These are phyloP conservation scores for Schizochytrium sp. DNA, from an alignment of 108 stramenopile species.

Conservation along the genomic window DNA sequence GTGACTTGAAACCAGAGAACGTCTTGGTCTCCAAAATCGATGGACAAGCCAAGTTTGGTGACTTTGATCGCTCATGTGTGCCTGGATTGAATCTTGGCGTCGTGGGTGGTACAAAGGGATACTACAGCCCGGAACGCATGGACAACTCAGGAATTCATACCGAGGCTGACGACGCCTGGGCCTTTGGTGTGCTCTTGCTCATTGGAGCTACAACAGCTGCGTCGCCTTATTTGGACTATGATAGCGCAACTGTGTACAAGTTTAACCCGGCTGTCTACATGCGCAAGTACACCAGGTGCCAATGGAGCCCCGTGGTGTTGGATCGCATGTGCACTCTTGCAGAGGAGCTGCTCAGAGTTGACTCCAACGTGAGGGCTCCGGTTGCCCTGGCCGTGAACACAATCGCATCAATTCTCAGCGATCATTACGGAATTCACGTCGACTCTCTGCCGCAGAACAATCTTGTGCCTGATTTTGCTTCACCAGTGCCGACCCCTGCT, in stretches of 20 bases:
- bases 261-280: slow-evolving; percentile 31
- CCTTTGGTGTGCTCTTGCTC: slow-evolving; percentile 53
- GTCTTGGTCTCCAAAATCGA: slow-evolving; percentile 4
- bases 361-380: background rate
- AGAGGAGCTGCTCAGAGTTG: slow-evolving; percentile 37
- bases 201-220: slow-evolving; percentile 56
- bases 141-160: slow-evolving; percentile 48
- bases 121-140: slow-evolving; percentile 59
- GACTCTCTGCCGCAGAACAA: background rate
- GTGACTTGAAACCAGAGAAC: slow-evolving; percentile 56
- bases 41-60: slow-evolving; percentile 36
- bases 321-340: slow-evolving; percentile 9
- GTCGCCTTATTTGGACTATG: slow-evolving; percentile 55
- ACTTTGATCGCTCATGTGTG: slow-evolving; percentile 56
- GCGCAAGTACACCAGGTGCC: slow-evolving; percentile 22
- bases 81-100: slow-evolving; percentile 51
- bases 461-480: background rate
- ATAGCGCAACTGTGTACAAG: background rate
- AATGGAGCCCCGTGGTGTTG: background rate
- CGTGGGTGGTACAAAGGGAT: slow-evolving; percentile 55
- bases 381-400: slow-evolving; percentile 29
- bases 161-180: slow-evolving; percentile 48
- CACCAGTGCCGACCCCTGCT: background rate
- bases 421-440: background rate
- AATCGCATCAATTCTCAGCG: background rate